Evolutionary conservation across 169 alveolate species (phyloP).

Genomic region (Amoebophrya sp.): DNA sequence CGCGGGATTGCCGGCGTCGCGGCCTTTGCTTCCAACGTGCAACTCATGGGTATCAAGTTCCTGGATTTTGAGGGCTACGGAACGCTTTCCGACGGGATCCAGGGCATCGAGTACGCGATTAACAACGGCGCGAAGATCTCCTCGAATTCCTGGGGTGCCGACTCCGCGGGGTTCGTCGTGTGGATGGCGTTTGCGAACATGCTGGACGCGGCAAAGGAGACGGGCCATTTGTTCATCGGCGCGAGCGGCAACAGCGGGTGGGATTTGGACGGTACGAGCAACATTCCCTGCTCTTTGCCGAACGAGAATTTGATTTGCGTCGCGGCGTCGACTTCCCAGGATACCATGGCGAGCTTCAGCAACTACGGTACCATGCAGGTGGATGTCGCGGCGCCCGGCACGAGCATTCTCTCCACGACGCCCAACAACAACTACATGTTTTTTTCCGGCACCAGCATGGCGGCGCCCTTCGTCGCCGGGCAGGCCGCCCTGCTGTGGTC

Average conservation of each 20-base stretch:
- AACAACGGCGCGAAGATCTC: constrained; percentile 57
- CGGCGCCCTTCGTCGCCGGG: background rate
- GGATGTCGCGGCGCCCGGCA: background rate
- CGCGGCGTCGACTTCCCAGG: background rate
- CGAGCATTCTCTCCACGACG: background rate
- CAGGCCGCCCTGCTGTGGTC: background rate
- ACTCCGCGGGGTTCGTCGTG: constrained; percentile 30
- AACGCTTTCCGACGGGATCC: constrained; percentile 53
- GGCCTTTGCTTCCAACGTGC: constrained; percentile 52
- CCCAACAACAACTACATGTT: background rate
- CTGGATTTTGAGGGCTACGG: constrained; percentile 54
- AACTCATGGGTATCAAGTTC: constrained; percentile 58
- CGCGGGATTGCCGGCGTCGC: constrained; percentile 53
- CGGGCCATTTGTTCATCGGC: background rate
- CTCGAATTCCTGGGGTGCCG: constrained; percentile 57
- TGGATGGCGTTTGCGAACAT: background rate
- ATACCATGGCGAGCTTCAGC: background rate
- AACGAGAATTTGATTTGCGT: background rate
- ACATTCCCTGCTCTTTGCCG: background rate
- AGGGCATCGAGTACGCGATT: constrained; percentile 58
- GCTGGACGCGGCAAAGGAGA: background rate
- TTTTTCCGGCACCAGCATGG: background rate
- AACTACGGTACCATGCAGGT: background rate
- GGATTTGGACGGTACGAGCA: background rate
- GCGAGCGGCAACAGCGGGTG: background rate